These are phyloP conservation scores for Ophiostoma sp. DNA, from an alignment of 2,329 filamentous ascomycete species.

Conservation along the genomic window DNA sequence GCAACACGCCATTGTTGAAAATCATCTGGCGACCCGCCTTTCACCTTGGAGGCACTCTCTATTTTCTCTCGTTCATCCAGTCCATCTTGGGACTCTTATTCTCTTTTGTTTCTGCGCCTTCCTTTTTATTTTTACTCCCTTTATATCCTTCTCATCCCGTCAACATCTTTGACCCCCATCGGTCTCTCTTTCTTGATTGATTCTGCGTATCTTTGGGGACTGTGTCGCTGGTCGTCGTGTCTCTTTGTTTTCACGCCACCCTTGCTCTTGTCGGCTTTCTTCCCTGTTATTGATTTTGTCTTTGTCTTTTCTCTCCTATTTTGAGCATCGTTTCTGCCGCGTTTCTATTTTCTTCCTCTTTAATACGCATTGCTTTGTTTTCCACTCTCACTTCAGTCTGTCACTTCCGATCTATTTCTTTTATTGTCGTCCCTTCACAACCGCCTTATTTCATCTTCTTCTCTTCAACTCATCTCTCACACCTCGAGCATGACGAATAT, in stretches of 20 bases:
- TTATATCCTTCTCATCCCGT: background rate
- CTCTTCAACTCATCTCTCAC: background rate
- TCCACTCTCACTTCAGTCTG: background rate
- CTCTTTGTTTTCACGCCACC: background rate
- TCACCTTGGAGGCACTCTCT: background rate
- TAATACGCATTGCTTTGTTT: background rate
- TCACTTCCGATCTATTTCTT: constrained; percentile 23
- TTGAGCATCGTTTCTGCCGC: background rate
- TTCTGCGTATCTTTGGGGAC: background rate
- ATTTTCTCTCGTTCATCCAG: background rate
- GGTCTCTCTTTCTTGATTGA: background rate
- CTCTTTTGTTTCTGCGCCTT: background rate
- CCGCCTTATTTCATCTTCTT: background rate
- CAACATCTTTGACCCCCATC: background rate
- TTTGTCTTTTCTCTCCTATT: background rate
- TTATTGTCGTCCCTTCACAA: background rate
- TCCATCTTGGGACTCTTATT: constrained; percentile 5
- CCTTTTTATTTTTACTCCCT: background rate
- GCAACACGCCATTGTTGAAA: constrained; percentile 25
- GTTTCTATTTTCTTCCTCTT: constrained; percentile 10
- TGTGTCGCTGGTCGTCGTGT: constrained; percentile 4
- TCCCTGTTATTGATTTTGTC: background rate
- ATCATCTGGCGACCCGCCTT: background rate
- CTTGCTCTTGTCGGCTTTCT: background rate
- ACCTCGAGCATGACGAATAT: constrained; percentile 2